Conservation (phyloP, 352 stramenopile genomes). For the Globisporangium sylvaticum region DNA sequence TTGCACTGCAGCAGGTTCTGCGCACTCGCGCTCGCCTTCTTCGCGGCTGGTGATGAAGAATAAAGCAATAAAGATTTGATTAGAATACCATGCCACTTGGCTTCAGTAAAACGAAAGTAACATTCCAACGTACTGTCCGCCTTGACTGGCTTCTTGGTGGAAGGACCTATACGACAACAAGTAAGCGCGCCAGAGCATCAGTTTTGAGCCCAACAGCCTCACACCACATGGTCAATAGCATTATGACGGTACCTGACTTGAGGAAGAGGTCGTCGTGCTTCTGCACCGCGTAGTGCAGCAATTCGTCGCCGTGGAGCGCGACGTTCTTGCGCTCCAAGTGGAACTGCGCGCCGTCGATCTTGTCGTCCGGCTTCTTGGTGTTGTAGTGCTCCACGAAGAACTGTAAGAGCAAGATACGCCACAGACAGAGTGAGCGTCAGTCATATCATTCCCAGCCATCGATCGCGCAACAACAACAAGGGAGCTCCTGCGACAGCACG, state of each 20-base stretch:
- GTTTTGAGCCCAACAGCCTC: neutral
- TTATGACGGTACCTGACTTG: slow-evolving; percentile 31
- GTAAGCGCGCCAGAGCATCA: neutral
- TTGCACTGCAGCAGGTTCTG: slow-evolving; percentile 75
- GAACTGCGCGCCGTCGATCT: slow-evolving; percentile 41
- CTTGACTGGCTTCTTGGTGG: slow-evolving; percentile 51
- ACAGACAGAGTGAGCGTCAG: neutral
- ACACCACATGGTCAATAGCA: neutral
- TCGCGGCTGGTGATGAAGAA: neutral
- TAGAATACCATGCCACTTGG: neutral
- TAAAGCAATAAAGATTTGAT: neutral
- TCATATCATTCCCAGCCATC: neutral
- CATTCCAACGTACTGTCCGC: slow-evolving; percentile 25
- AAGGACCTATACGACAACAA: slow-evolving; percentile 23
- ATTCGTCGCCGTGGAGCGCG: slow-evolving; percentile 63
- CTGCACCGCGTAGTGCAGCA: slow-evolving; percentile 73
- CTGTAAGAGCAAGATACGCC: slow-evolving; percentile 20
- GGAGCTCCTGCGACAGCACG: neutral
- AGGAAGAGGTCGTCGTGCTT: slow-evolving; percentile 88
- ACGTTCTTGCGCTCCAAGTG: slow-evolving; percentile 73
- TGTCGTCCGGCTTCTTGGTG: slow-evolving; percentile 78
- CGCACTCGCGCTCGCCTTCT: neutral
- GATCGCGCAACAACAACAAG: neutral
- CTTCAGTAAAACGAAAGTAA: neutral
- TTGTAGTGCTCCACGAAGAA: slow-evolving; percentile 92